phyloP scores from a whole-genome alignment of 2,329 filamentous ascomycete species.

The Cercospora janseana region DNA sequence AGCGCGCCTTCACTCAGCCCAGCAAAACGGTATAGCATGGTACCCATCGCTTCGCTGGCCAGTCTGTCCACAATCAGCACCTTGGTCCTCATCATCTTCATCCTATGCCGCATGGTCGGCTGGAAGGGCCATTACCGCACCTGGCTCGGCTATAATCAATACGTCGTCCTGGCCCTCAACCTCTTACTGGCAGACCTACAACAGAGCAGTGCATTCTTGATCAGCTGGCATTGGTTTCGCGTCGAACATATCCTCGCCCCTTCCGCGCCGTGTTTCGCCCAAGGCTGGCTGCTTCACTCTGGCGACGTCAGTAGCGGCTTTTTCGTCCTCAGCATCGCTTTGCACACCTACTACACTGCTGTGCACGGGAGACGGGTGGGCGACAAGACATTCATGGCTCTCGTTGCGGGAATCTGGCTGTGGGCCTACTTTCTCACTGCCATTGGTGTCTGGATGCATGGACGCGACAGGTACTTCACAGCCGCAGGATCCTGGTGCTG shows the following conservation, averaged over 20 bases:
- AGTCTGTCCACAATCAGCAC: conserved; percentile 34
- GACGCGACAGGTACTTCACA: conserved; percentile 52
- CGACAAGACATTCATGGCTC: conserved; percentile 51
- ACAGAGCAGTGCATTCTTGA: conserved; percentile 62
- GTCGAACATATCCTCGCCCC: conserved; percentile 55
- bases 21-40: conserved; percentile 30
- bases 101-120: conserved; percentile 32
- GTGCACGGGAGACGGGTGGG: conserved; percentile 56
- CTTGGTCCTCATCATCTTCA: conserved; percentile 34
- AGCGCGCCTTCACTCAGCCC: conserved; percentile 27
- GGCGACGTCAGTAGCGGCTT: conserved; percentile 66
- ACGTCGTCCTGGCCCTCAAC: conserved; percentile 68
- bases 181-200: conserved; percentile 67
- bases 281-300: conserved; percentile 67
- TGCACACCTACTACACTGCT: conserved; percentile 65
- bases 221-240: conserved; percentile 60
- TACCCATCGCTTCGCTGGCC: conserved; percentile 33
- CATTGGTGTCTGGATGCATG: conserved; percentile 49
- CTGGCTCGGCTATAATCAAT: conserved; percentile 56
- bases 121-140: conserved; percentile 36
- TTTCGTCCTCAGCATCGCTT: conserved; percentile 64
- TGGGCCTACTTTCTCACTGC: conserved; percentile 60
- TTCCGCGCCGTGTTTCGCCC: conserved; percentile 57
- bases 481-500: conserved; percentile 66
- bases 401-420: conserved; percentile 54